These are phyloP conservation scores for Myxozyma udenii DNA, from an alignment of 805 yeast species.

Conservation along the genomic window DNA sequence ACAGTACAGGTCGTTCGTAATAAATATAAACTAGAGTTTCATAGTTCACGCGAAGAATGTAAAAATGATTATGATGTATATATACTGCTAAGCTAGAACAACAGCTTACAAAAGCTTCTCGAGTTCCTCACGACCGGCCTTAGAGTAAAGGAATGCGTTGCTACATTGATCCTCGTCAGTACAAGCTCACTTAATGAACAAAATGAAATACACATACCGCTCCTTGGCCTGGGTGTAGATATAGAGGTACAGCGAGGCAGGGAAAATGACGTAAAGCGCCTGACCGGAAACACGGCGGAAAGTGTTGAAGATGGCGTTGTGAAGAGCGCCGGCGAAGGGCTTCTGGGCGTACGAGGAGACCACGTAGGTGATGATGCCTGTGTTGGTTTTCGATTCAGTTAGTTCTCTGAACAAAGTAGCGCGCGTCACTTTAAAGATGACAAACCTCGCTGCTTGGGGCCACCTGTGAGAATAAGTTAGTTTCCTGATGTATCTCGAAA, in stretches of 20 bases:
- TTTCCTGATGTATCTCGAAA: neutral
- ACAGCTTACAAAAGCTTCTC: slow-evolving; percentile 46
- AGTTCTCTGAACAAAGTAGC: slow-evolving; percentile 2
- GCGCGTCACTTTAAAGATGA: too few relatives aligned
- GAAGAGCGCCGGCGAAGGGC: slow-evolving; percentile 82
- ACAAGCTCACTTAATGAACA: neutral
- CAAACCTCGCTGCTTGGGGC: slow-evolving; percentile 81
- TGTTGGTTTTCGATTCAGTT: neutral
- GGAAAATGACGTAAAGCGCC: slow-evolving; percentile 70
- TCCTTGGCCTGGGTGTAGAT: slow-evolving; percentile 85
- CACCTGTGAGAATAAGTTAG: slow-evolving; percentile 36
- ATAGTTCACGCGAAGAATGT: too few relatives aligned
- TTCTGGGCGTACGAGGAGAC: slow-evolving; percentile 92
- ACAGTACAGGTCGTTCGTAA: too few relatives aligned
- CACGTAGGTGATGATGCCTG: slow-evolving; percentile 63
- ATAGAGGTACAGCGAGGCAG: slow-evolving; percentile 77
- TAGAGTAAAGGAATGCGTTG: slow-evolving; percentile 87
- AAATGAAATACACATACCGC: slow-evolving; percentile 33
- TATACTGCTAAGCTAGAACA: too few relatives aligned
- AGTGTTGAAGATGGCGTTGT: slow-evolving; percentile 85
- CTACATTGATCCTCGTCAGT: neutral
- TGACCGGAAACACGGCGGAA: slow-evolving; percentile 92
- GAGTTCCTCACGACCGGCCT: slow-evolving; percentile 95
- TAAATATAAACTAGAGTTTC: too few relatives aligned
- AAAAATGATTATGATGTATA: too few relatives aligned